Percentiles rank a stretch among this genome's conserved stretches.
Conservation (phyloP, 106 monocot genomes). For the Dioscorea alata region DNA sequence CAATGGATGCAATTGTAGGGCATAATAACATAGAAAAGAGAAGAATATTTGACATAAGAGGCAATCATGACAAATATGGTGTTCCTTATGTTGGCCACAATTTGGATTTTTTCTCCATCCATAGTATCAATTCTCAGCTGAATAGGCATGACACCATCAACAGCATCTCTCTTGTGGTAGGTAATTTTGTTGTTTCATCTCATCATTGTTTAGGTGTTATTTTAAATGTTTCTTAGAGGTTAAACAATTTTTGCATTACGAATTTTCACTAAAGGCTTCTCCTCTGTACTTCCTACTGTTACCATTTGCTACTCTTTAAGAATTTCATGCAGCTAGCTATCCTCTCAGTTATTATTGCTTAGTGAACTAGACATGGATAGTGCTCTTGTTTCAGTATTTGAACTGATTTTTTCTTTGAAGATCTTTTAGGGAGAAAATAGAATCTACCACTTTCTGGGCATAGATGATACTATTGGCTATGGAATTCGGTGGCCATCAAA, state of each 20-base stretch:
- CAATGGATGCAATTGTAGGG: constrained; percentile 41
- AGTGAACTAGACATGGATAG: no score
- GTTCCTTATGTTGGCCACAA: constrained; percentile 58
- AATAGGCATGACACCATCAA: constrained; percentile 50
- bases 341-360: no score
- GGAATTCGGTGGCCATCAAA: constrained; percentile 87
- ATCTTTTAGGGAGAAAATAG: constrained; percentile 58
- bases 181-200: constrained; percentile 7
- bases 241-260: no score
- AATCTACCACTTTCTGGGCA: constrained; percentile 59
- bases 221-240: no score
- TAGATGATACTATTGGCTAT: constrained; percentile 70
- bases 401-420: constrained; percentile 44
- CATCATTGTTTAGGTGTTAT: background rate
- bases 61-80: constrained; percentile 95
- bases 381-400: background rate
- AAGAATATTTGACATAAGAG: constrained; percentile 83
- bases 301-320: no score
- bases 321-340: no score
- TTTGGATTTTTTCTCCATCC: constrained; percentile 77
- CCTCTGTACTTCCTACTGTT: no score
- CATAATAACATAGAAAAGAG: constrained; percentile 45
- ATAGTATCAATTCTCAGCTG: constrained; percentile 65
- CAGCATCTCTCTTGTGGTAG: constrained; percentile 78
- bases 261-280: no score